phyloP scores from a whole-genome alignment of 2,329 filamentous ascomycete genomes.

The Monilinia fructicola region DNA sequence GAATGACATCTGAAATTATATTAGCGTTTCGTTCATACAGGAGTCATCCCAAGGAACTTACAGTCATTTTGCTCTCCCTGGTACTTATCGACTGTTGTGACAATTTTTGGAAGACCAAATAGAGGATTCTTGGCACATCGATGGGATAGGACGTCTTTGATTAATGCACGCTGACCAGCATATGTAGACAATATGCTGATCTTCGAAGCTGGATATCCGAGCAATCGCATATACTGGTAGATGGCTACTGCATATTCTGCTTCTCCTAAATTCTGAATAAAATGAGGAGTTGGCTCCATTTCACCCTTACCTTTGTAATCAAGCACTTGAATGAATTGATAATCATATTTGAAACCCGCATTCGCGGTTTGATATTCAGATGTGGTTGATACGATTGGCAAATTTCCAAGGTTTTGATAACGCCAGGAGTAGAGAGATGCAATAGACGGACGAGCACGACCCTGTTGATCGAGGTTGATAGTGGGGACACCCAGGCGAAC shows the following conservation, averaged over 20 bases:
- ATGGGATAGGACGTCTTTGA: conserved; percentile 81
- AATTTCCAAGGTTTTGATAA: conserved; percentile 75
- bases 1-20: conserved; percentile 69
- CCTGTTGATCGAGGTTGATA: conserved; percentile 88
- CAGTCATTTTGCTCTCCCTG: conserved; percentile 99
- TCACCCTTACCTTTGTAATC: conserved; percentile 92
- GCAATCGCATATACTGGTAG: conserved; percentile 94
- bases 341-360: conserved; percentile 88
- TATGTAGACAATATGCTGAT: conserved; percentile 94
- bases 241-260: conserved; percentile 95
- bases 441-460: conserved; percentile 82
- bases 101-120: conserved; percentile 84
- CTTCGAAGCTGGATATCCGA: conserved; percentile 73
- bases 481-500: conserved; percentile 90
- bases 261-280: conserved; percentile 94
- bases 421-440: conserved; percentile 92
- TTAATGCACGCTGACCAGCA: conserved; percentile 84
- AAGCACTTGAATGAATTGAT: conserved; percentile 93
- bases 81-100: conserved; percentile 97
- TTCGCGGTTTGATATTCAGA: conserved; percentile 80
- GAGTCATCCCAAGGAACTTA: conserved; percentile 52
- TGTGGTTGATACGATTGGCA: conserved; percentile 68
- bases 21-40: conserved; percentile 26
- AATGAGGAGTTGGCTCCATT: conserved; percentile 86
- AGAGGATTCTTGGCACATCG: conserved; percentile 79